Evolutionary conservation across 441 rosid genomes (phyloP).

Genomic region (Mallotus repandus): DNA sequence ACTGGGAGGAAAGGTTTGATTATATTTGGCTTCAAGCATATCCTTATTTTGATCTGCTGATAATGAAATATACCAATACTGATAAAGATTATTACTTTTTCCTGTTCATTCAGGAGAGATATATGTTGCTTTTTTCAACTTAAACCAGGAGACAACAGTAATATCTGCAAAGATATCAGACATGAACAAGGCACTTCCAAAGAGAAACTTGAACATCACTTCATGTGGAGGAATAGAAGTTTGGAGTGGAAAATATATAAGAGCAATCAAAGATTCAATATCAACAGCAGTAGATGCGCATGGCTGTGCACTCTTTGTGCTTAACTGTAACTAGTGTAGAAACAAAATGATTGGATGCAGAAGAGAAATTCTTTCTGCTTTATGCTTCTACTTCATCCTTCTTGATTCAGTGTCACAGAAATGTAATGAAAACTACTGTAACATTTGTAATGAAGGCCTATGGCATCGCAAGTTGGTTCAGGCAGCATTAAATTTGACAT

Average conservation of each 20-base stretch:
- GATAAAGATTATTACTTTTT: neutral
- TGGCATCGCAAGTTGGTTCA: neutral
- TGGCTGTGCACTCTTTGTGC: conserved; percentile 62
- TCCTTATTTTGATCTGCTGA: neutral
- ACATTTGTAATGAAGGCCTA: neutral
- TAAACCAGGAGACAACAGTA: conserved; percentile 43
- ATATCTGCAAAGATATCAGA: conserved; percentile 59
- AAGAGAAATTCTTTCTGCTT: neutral
- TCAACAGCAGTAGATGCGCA: conserved; percentile 53
- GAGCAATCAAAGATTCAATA: conserved; percentile 29
- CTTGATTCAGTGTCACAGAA: neutral
- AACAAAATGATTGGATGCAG: neutral
- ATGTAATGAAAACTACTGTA: neutral
- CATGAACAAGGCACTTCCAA: conserved; percentile 46
- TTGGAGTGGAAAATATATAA: conserved; percentile 55
- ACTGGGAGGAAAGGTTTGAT: conserved; percentile 64
- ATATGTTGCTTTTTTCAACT: conserved; percentile 79
- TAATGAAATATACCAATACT: neutral
- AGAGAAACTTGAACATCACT: conserved; percentile 32
- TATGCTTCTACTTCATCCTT: neutral
- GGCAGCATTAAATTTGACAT: too few species aligned
- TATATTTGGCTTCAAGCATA: neutral
- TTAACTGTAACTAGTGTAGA: conserved; percentile 39
- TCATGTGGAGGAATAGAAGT: conserved; percentile 58
- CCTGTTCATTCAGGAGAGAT: conserved; percentile 50